Conservation (phyloP, 768 basidiomycete genomes). For the Mycena epipterygia region DNA sequence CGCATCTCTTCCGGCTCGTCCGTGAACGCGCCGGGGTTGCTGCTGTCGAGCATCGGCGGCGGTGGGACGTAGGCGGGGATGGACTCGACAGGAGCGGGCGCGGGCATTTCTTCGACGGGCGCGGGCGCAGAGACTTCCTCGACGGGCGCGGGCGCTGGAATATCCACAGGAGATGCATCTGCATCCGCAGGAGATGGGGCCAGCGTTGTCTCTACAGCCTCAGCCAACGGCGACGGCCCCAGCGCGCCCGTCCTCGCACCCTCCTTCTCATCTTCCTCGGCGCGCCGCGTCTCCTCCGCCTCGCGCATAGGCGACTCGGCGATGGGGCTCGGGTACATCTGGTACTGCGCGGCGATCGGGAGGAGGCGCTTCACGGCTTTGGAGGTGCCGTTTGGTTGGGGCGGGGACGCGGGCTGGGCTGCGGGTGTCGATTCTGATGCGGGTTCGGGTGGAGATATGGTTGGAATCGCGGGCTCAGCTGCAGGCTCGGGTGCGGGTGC, state of each 20-base stretch:
- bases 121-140: slow-evolving; percentile 31
- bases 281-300: slow-evolving; percentile 59
- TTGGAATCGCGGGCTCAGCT: background rate
- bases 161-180: background rate
- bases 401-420: too few relatives aligned
- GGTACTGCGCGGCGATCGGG: slow-evolving; percentile 38
- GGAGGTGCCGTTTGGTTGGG: slow-evolving; percentile 44
- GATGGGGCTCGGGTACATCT: slow-evolving; percentile 70
- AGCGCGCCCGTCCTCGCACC: slow-evolving; percentile 43
- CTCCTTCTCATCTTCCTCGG: slow-evolving; percentile 43
- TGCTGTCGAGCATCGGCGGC: slow-evolving; percentile 52
- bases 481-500: background rate
- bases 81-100: too few relatives aligned
- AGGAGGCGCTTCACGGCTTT: slow-evolving; percentile 39
- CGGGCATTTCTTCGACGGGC: background rate
- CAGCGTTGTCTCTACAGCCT: slow-evolving; percentile 21
- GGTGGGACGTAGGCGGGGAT: slow-evolving; percentile 50
- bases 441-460: too few relatives aligned
- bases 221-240: slow-evolving; percentile 56
- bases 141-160: background rate
- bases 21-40: slow-evolving; percentile 66
- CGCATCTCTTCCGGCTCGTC: slow-evolving; percentile 64
- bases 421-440: background rate
- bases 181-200: background rate
- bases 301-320: slow-evolving; percentile 78